Evolutionary conservation across 139 green algal species (phyloP).

Genomic region (Mesotaenium endlicherianum): DNA sequence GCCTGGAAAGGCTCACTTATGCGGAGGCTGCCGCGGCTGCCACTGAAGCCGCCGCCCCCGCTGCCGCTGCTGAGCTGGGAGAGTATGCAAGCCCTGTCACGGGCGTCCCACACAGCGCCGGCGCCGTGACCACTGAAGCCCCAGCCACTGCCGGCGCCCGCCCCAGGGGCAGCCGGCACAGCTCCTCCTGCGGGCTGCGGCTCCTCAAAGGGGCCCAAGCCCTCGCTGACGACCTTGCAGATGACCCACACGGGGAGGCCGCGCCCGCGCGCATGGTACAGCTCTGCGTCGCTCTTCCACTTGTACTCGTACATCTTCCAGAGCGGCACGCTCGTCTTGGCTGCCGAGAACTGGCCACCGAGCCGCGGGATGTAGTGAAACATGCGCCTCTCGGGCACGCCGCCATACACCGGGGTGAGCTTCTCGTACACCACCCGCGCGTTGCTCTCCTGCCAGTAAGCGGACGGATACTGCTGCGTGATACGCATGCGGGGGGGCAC

Average conservation of each 20-base stretch:
- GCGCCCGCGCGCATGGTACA: conserved; percentile 2
- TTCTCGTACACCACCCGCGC: conserved; percentile 2
- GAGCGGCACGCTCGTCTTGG: conserved; percentile 25
- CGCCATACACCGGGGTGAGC: background rate
- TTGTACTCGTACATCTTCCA: conserved; percentile 47
- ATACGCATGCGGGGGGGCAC: background rate
- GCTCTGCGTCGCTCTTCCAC: conserved; percentile 12
- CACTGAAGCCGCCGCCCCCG: no score
- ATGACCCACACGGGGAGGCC: conserved; percentile 23
- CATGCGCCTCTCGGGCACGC: conserved; percentile 13
- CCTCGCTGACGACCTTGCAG: conserved; percentile 34
- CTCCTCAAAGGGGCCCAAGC: conserved; percentile 1
- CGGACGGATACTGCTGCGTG: conserved; percentile 6
- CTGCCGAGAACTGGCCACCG: background rate
- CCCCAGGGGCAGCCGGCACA: no score
- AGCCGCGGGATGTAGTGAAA: conserved; percentile 26
- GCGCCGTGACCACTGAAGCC: no score
- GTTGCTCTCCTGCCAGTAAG: conserved; percentile 22
- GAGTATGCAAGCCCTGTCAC: no score
- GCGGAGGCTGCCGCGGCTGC: no score
- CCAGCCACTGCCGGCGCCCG: no score
- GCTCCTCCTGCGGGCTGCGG: no score
- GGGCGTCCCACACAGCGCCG: no score
- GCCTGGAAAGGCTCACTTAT: no score
- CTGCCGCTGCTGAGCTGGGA: no score